A percentile compares a stretch with the other conserved stretches of the same genome.
phyloP scores from a whole-genome alignment of 1,139 yeast genomes.

The Geotrichum phurueaensis region DNA sequence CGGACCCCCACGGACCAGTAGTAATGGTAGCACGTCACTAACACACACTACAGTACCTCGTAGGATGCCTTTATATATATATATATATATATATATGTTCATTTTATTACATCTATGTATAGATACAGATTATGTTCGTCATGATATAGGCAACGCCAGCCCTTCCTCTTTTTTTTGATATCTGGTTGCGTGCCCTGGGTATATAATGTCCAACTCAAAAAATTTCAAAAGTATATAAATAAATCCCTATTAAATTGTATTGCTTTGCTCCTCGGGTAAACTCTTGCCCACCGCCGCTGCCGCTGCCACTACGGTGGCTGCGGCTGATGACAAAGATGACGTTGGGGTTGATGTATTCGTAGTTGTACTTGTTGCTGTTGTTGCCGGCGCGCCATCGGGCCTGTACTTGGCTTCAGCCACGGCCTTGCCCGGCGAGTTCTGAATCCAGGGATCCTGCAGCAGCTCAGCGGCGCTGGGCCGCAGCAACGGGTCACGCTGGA shows the following conservation, averaged over 20 bases:
- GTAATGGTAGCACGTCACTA: too few species aligned
- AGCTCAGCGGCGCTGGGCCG: constrained; percentile 82
- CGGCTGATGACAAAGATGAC: neutral
- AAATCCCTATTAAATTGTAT: neutral
- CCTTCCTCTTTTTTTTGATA: neutral
- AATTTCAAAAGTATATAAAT: neutral
- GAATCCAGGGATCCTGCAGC: constrained; percentile 79
- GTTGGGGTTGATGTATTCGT: neutral
- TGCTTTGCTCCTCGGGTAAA: neutral
- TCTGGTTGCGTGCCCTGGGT: too few species aligned
- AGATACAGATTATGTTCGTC: too few species aligned
- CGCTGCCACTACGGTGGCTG: neutral
- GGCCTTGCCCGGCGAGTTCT: neutral
- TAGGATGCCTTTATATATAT: too few species aligned
- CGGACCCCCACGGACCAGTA: too few species aligned
- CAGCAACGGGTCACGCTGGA: constrained; percentile 74
- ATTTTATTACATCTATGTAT: too few species aligned
- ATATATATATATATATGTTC: too few species aligned
- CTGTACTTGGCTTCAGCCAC: neutral
- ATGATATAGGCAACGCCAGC: neutral
- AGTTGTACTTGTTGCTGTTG: neutral
- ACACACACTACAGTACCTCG: too few species aligned
- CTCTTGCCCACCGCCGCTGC: neutral
- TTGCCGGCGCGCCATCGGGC: neutral
- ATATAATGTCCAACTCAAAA: too few species aligned